Evolutionary conservation across 441 rosid genomes (phyloP), one percentile per base, ranked within the genome.

Genomic region (Geranium incanum): DNA sequence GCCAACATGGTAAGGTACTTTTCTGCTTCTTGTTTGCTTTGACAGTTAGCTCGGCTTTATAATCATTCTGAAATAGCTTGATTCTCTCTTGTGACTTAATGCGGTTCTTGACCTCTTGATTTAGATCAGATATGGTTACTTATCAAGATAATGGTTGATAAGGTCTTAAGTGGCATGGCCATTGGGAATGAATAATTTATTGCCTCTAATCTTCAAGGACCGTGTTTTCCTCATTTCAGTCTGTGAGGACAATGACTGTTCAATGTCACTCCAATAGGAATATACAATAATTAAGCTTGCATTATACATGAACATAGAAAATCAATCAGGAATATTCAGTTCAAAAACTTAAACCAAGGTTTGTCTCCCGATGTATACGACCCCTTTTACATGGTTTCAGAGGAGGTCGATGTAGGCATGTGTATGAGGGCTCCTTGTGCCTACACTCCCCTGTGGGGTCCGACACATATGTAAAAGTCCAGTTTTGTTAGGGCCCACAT

Each of bases 1-100:
- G 99, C 99, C 75, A 92, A 95, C 81, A 71, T 70, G 95, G 99
- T 92, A 86, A 80, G 94, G 87, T 80, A 81, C 82, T 85, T 81
- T 77, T 78, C 70, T 81, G 37, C 74, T 80, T 76, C 76, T 41
- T 77, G 57, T 37, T 72, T 43, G 60, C 73, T 74, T 39, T 75
- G 67, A 70, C 57, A 71, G 55, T 48, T 67, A 68, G 62, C 68
- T 43, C 21, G 69, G 55, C 59, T 16, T 59, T 59, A 68, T 60
- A 33, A 39, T 39, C 43, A 5, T 28, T 69, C 33, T 48, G n/a
- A 74, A 71, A 64, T 37, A 45, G 68, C 48, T 67, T 6, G 41
- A 50, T 33, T 62, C 13, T 70, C 39, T 38, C 18, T 23, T 28
- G 28, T 18, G 5, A 37, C 48, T 8, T 13, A 36, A 28, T 52